phyloP scores from a whole-genome alignment of 441 rosid species.

The Gossypium schwendimanii region DNA sequence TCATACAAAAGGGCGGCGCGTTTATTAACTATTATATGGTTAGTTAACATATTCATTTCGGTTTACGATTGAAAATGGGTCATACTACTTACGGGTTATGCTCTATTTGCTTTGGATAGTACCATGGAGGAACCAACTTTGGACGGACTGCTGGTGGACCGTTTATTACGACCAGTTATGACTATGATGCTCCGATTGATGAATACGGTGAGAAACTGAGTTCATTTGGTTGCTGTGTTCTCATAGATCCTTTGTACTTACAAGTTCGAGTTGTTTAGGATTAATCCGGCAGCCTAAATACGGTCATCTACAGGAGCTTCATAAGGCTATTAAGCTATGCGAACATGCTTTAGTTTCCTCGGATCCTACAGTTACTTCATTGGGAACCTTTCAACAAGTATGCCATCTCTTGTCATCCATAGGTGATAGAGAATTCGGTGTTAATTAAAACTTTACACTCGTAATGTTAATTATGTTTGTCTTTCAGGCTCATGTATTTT shows the following conservation, averaged over 20 bases:
- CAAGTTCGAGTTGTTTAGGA: constrained; percentile 31
- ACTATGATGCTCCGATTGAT: constrained; percentile 96
- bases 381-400: constrained; percentile 74
- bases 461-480: neutral
- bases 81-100: constrained; percentile 5
- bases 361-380: constrained; percentile 55
- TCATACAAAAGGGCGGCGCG: constrained; percentile 74
- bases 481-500: constrained; percentile 54
- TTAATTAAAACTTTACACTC: neutral
- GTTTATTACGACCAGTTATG: constrained; percentile 88
- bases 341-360: constrained; percentile 75
- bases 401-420: neutral
- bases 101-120: constrained; percentile 39
- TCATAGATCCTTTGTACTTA: constrained; percentile 13
- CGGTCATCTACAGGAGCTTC: constrained; percentile 81
- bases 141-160: constrained; percentile 98
- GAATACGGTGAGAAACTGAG: constrained; percentile 61
- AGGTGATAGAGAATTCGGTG: neutral
- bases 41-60: constrained; percentile 17
- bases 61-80: neutral
- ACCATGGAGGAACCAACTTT: constrained; percentile 97
- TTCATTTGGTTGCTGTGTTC: neutral
- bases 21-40: constrained; percentile 68
- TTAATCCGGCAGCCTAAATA: constrained; percentile 82
- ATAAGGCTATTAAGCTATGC: constrained; percentile 72